Conservation (phyloP, 371 early-diverging fungal genomes). For the Quaeritorhiza haematococci region DNA sequence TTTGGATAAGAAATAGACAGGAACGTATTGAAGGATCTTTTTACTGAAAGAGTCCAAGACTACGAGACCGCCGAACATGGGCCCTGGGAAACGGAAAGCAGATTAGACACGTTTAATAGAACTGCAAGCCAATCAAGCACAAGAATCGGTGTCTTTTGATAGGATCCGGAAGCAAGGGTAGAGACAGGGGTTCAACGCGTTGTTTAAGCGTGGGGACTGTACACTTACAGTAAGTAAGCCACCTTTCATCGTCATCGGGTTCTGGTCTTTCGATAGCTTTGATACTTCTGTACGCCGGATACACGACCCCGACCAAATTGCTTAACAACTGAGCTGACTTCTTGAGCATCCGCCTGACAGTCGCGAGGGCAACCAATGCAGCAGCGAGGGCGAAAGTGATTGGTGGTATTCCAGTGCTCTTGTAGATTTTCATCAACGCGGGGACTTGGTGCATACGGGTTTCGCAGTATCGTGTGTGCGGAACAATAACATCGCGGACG, state of each 20-base stretch:
- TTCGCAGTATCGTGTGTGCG: conserved; percentile 1
- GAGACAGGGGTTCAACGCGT: neutral
- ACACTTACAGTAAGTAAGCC: conserved; percentile 45
- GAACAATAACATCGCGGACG: neutral
- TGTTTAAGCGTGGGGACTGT: neutral
- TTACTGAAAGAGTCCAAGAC: conserved; percentile 25
- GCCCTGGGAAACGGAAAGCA: conserved; percentile 23
- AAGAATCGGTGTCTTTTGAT: neutral
- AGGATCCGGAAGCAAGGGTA: neutral
- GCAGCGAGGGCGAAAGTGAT: conserved; percentile 13
- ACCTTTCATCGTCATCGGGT: conserved; percentile 38
- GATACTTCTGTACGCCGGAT: conserved; percentile 31
- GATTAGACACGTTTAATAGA: neutral
- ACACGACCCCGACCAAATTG: conserved; percentile 34
- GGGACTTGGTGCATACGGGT: conserved; percentile 18
- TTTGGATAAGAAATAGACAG: conserved; percentile 35
- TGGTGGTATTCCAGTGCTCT: conserved; percentile 25
- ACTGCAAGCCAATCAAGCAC: neutral
- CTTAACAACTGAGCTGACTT: conserved; percentile 24
- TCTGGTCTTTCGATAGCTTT: conserved; percentile 36
- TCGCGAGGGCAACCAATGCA: conserved; percentile 10
- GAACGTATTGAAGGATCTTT: conserved; percentile 16
- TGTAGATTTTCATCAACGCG: conserved; percentile 18
- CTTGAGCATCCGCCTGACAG: conserved; percentile 17
- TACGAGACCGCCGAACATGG: conserved; percentile 29